phyloP scores from a whole-genome alignment of 345 rosid genomes.

The Lepidium aucheri region DNA sequence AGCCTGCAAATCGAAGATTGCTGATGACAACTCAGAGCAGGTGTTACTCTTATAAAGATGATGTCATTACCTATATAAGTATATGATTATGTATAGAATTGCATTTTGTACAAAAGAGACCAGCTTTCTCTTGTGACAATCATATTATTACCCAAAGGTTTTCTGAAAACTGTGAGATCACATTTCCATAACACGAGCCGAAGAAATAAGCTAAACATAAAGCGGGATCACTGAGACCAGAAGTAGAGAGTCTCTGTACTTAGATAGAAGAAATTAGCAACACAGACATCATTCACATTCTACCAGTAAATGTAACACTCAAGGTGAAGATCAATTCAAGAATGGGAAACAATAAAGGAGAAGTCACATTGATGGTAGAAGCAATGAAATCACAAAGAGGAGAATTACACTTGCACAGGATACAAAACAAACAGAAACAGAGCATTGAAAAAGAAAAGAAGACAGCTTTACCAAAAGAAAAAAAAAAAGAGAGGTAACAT shows the following conservation, averaged over 20 bases:
- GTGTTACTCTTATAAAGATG: not conserved
- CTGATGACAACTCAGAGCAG: constrained; percentile 26
- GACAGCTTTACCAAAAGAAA: constrained; percentile 20
- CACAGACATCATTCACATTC: not conserved
- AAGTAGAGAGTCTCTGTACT: not conserved
- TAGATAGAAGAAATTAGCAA: not conserved
- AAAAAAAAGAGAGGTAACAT: not conserved
- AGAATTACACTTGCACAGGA: not conserved
- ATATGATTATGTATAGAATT: constrained; percentile 20
- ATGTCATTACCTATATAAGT: constrained; percentile 1
- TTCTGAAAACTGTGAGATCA: not conserved
- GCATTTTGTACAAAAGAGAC: constrained; percentile 14
- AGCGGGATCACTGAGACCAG: not conserved
- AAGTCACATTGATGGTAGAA: not conserved
- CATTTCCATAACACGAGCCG: not conserved
- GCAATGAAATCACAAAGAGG: not conserved
- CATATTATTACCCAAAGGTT: not conserved
- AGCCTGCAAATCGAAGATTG: constrained; percentile 81
- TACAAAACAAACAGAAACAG: constrained; percentile 17
- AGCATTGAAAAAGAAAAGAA: not conserved
- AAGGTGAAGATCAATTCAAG: not conserved
- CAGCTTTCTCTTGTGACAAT: not conserved
- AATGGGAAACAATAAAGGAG: not conserved
- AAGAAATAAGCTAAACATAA: not conserved
- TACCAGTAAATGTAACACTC: not conserved